Conservation (phyloP, 768 basidiomycete genomes). For the Hirschioporus abietinus region DNA sequence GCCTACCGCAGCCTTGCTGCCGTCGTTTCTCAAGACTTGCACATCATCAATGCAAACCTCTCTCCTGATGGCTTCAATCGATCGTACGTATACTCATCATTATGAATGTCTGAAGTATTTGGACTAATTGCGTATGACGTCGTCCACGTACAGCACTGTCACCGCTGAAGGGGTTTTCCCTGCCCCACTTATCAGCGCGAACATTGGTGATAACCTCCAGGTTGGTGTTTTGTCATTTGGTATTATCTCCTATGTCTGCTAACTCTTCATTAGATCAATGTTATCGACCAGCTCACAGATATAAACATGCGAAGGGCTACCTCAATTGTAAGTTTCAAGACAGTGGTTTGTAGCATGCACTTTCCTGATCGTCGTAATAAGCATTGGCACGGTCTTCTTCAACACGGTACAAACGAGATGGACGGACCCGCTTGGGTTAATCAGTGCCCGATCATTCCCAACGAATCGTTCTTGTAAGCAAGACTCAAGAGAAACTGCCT, state of each 20-base stretch:
- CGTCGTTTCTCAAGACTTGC: neutral
- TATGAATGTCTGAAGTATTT: neutral
- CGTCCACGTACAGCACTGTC: constrained; percentile 16
- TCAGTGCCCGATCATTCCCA: constrained; percentile 20
- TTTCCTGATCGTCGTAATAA: neutral
- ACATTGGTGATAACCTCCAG: neutral
- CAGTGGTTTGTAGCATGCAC: neutral
- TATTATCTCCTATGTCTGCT: neutral
- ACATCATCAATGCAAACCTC: constrained; percentile 3
- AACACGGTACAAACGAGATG: constrained; percentile 12
- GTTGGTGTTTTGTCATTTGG: neutral
- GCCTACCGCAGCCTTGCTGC: neutral
- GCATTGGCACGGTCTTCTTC: constrained; percentile 22
- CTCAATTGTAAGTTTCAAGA: constrained; percentile 37
- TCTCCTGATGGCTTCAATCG: neutral
- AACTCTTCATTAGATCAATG: constrained; percentile 31
- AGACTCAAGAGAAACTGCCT: neutral
- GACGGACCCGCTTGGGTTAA: constrained; percentile 16
- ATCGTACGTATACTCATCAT: neutral
- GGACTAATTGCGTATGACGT: neutral
- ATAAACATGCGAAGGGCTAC: constrained; percentile 43
- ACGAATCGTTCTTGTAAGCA: constrained; percentile 7
- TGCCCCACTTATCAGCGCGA: neutral
- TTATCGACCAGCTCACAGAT: constrained; percentile 39
- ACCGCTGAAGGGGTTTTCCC: neutral